Conservation (phyloP, 345 rosid species). For the Melaleuca alternifolia region DNA sequence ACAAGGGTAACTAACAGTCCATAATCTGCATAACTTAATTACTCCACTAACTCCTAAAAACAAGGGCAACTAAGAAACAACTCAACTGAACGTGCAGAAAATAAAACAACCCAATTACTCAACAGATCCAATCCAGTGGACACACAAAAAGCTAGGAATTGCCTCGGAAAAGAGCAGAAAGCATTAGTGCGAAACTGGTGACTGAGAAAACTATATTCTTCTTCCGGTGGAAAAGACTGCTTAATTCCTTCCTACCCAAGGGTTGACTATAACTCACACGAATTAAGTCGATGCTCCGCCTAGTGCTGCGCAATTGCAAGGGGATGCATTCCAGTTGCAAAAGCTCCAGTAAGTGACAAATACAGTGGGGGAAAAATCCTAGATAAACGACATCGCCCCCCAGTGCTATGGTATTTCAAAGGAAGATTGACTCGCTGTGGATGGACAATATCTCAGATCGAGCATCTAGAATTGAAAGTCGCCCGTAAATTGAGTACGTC, state of each 20-base stretch:
- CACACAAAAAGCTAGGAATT: not conserved
- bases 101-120: no score
- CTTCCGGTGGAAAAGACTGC: not conserved
- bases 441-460: not conserved
- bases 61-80: no score
- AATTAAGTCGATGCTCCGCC: not conserved
- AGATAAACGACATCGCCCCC: not conserved
- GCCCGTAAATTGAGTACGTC: rapidly evolving
- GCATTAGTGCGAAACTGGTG: not conserved
- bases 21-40: no score
- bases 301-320: not conserved
- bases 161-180: not conserved
- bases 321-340: not conserved
- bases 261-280: not conserved
- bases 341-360: not conserved
- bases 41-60: no score
- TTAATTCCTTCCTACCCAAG: not conserved
- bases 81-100: no score
- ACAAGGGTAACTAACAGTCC: no score
- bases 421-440: not conserved
- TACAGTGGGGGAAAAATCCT: not conserved
- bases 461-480: not conserved
- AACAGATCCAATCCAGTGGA: no score
- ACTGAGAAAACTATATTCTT: not conserved
- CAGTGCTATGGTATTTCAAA: not conserved